These are phyloP conservation scores for Tardiomyces digboiensis DNA, from an alignment of 1,139 yeast genomes.

Conservation along the genomic window DNA sequence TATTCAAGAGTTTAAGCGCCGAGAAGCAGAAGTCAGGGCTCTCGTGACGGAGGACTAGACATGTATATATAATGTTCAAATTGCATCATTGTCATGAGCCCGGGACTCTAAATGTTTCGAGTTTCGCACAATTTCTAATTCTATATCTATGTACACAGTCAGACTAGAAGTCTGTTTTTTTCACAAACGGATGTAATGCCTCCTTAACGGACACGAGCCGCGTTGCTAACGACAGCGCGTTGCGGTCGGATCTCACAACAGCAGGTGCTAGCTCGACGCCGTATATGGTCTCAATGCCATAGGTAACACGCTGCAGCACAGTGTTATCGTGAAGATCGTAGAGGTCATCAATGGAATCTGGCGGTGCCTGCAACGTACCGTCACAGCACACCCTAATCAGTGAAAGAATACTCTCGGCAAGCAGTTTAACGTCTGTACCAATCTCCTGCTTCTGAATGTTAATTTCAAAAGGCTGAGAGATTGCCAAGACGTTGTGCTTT, in stretches of 20 bases:
- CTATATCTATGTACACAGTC: conserved; percentile 3
- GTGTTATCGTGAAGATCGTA: conserved; percentile 19
- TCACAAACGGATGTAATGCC: conserved; percentile 18
- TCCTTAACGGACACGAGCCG: conserved; percentile 20
- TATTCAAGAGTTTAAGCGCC: conserved; percentile 9
- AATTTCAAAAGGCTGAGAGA: conserved; percentile 66
- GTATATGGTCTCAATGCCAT: conserved; percentile 20
- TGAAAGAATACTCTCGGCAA: conserved; percentile 20
- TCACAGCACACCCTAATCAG: conserved; percentile 18
- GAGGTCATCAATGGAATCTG: conserved; percentile 15
- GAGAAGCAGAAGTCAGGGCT: not conserved
- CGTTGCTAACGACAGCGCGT: conserved; percentile 19
- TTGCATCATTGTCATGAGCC: not conserved
- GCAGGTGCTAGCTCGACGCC: conserved; percentile 27
- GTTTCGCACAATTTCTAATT: not conserved
- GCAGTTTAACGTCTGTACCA: conserved; percentile 20
- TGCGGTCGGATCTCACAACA: conserved; percentile 23
- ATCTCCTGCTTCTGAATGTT: conserved; percentile 33
- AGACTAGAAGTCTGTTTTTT: conserved; percentile 2
- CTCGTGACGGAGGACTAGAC: not conserved
- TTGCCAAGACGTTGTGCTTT: conserved; percentile 60
- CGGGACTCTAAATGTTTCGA: not conserved
- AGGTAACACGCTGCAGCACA: conserved; percentile 21
- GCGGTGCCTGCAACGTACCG: conserved; percentile 12
- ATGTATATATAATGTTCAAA: too few species aligned